Conservation (phyloP, 192 early-diverging fungal genomes). For the Linnemannia elongata region DNA sequence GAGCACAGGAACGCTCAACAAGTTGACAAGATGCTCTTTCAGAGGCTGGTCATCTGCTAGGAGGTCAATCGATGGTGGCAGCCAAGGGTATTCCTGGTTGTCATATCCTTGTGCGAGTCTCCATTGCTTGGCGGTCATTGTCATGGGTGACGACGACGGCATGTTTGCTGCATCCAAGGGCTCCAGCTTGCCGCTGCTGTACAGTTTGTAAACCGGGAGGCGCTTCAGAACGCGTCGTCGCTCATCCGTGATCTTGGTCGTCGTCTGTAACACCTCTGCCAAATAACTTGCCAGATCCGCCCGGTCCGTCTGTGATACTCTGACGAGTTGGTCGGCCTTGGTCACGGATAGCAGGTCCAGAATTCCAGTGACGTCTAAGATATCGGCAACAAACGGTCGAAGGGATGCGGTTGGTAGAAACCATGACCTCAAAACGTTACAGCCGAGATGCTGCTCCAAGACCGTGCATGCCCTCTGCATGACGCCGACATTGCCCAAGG, state of each 20-base stretch:
- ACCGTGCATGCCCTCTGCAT: not conserved
- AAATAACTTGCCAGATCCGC: not conserved
- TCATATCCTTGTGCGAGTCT: not conserved
- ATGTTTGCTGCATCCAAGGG: not conserved
- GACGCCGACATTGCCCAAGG: not conserved
- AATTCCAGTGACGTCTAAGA: not conserved
- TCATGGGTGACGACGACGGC: not conserved
- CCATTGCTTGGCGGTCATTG: not conserved
- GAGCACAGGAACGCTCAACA: not conserved
- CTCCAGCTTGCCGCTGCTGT: not conserved
- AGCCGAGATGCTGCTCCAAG: conserved; percentile 12
- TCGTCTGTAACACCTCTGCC: not conserved
- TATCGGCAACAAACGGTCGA: conserved; percentile 11
- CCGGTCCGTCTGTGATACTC: not conserved
- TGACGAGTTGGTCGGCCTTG: not conserved
- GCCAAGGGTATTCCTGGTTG: conserved; percentile 5
- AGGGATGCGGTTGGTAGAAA: not conserved
- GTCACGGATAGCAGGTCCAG: not conserved
- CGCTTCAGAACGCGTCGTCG: not conserved
- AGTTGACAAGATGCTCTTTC: not conserved
- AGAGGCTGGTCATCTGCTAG: conserved; percentile 11
- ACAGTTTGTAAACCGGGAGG: conserved; percentile 19
- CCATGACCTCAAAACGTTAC: not conserved
- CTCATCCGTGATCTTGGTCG: not conserved
- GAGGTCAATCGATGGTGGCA: conserved; percentile 1